Evolutionary conservation across 2,329 filamentous ascomycete genomes (phyloP), one percentile per base, ranked within the genome.

Genomic region (Alternaria metachromatica): DNA sequence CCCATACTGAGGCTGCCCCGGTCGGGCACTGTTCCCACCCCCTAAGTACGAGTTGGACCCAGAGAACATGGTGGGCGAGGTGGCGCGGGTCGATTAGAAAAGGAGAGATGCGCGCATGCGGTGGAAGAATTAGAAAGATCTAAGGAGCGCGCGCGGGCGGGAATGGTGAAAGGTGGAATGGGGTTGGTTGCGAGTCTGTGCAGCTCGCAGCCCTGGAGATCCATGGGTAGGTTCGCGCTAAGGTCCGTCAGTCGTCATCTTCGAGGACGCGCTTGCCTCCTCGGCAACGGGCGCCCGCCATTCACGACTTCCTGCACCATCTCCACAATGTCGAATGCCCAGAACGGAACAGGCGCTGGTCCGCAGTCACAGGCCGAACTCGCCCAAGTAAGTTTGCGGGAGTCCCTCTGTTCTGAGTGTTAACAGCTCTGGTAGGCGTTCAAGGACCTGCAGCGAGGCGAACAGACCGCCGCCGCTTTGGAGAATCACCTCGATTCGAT

Each of bases 1-100:
- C 69, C 81, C 76, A 78, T 83, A 78, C 81, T 84, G 73, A 72
- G 79, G 81, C 72, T 81, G 80, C 68, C 89, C 88, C 54, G 91
- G 92, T 66, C 90, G 91, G 79, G 91, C 88, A 84, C 86, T 91
- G 78, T 90, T 93, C 80, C 87, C 88, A 83, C 90, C 91, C 81
- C 93, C 93, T 76, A 97, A 83, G 81, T 90, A 97, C 69, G 92
- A 90, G 84, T 92, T 96, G 71, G 93, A 92, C 80, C 91, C 93
- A 71, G 93, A 96, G 84, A 93, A 98, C 95, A 97, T 97, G 82
- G 76, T 78, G 74, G 63, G 65, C 67, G 66, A 65, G 64, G 48
- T 63, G 26, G 68, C 72, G 70, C 70, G 66, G 60, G 66, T 68
- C 61, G 66, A 65, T 65, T 63, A 58, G 55, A 57, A 58, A 55